Conservation (phyloP, 805 yeast species). For the Kockiozyma suomiensis region DNA sequence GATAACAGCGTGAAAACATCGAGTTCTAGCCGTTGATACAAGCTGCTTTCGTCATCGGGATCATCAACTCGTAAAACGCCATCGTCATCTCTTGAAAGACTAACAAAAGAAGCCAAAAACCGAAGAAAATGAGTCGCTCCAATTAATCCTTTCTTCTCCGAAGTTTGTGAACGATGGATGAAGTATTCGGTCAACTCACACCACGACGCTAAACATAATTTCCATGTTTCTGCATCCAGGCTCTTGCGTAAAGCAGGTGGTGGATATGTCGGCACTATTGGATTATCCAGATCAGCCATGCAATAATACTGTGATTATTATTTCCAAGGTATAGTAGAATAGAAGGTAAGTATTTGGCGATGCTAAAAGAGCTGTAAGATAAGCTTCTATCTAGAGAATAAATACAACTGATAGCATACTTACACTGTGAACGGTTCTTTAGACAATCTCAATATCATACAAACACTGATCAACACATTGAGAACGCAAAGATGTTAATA, state of each 20-base stretch:
- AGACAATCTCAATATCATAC: too few relatives aligned
- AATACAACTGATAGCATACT: too few relatives aligned
- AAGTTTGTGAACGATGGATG: background rate
- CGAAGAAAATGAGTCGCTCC: slow-evolving; percentile 1
- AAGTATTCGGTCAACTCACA: slow-evolving; percentile 15
- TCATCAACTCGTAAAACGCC: background rate
- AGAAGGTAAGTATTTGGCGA: background rate
- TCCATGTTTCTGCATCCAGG: slow-evolving; percentile 13
- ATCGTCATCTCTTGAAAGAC: slow-evolving; percentile 9
- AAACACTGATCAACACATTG: too few relatives aligned
- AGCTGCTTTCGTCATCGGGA: background rate
- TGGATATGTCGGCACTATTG: slow-evolving; percentile 16
- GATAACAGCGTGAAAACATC: slow-evolving; percentile 23
- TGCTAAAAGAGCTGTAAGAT: too few relatives aligned
- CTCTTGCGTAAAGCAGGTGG: slow-evolving; percentile 1
- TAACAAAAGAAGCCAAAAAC: slow-evolving; percentile 20
- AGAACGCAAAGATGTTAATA: too few relatives aligned
- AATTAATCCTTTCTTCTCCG: background rate
- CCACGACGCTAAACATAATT: slow-evolving; percentile 15
- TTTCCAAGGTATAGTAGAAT: background rate
- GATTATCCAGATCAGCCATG: slow-evolving; percentile 5
- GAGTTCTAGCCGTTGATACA: background rate
- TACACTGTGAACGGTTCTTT: too few relatives aligned
- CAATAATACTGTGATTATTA: background rate
- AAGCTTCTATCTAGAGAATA: too few relatives aligned